These are phyloP conservation scores for Dentipellis sp. DNA, from an alignment of 768 basidiomycete species.

Conservation along the genomic window DNA sequence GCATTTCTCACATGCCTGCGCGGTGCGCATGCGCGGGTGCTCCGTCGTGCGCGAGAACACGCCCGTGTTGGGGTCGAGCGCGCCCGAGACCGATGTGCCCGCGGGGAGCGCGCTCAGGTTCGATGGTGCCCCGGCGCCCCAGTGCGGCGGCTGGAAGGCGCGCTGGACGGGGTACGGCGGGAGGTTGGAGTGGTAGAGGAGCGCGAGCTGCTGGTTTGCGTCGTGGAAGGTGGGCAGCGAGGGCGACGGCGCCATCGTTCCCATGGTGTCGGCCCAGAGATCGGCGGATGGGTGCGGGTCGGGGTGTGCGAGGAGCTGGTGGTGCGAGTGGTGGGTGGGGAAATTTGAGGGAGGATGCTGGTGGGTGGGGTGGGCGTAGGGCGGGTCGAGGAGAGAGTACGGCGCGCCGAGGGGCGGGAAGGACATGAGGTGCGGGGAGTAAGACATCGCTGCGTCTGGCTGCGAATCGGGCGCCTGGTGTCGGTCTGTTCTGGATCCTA, in stretches of 20 bases:
- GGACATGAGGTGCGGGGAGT: background rate
- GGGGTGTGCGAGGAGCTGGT: background rate
- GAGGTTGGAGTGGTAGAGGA: background rate
- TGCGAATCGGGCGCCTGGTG: too few relatives aligned
- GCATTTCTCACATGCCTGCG: constrained; percentile 72
- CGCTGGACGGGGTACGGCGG: background rate
- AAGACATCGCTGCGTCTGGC: background rate
- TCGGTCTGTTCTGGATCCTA: too few relatives aligned
- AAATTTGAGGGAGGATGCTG: background rate
- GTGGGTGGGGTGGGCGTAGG: background rate
- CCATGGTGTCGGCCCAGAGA: background rate
- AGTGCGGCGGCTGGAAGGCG: background rate
- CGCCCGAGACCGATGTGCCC: constrained; percentile 35
- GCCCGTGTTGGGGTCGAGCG: constrained; percentile 55
- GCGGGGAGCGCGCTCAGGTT: background rate
- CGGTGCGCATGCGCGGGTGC: constrained; percentile 57
- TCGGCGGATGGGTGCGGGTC: background rate
- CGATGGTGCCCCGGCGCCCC: background rate
- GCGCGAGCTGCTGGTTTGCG: background rate
- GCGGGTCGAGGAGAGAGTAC: background rate
- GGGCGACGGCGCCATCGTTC: background rate
- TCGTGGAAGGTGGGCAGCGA: background rate
- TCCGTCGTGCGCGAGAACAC: constrained; percentile 58
- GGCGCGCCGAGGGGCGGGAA: background rate
- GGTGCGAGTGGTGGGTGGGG: background rate